A percentile compares a stretch with the other conserved stretches of the same genome.
phyloP scores from a whole-genome alignment of 768 basidiomycete species.

The Roridomyces roridus region DNA sequence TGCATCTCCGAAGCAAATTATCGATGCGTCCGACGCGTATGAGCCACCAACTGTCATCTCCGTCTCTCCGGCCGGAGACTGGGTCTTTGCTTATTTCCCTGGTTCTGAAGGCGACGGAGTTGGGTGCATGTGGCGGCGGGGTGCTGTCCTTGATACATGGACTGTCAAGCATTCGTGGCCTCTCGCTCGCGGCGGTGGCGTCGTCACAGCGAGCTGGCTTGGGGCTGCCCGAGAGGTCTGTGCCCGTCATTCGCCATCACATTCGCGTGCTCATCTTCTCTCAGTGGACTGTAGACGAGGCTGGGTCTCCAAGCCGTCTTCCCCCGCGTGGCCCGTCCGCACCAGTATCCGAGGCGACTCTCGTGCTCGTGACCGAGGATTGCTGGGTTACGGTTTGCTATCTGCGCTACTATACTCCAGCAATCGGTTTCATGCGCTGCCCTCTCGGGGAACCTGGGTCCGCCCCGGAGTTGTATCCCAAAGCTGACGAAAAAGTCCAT shows the following conservation, averaged over 20 bases:
- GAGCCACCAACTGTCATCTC: constrained; percentile 69
- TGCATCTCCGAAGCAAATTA: constrained; percentile 56
- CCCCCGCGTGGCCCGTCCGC: constrained; percentile 64
- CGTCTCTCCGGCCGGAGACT: constrained; percentile 61
- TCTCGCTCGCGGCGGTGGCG: constrained; percentile 56
- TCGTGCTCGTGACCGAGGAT: constrained; percentile 70
- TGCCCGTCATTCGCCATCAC: background rate
- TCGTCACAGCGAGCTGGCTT: constrained; percentile 70
- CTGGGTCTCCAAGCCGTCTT: constrained; percentile 58
- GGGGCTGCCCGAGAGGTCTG: constrained; percentile 64
- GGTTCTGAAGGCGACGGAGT: constrained; percentile 55
- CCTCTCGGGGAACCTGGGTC: constrained; percentile 50
- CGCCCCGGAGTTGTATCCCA: constrained; percentile 40
- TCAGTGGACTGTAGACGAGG: constrained; percentile 59
- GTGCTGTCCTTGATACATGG: constrained; percentile 68
- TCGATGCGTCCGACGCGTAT: constrained; percentile 53
- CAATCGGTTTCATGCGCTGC: constrained; percentile 54
- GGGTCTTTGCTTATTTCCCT: constrained; percentile 81
- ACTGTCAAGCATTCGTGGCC: constrained; percentile 60
- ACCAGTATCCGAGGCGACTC: constrained; percentile 57
- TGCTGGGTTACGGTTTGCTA: constrained; percentile 62
- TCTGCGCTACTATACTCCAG: constrained; percentile 49
- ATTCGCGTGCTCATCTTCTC: background rate
- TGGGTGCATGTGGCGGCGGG: constrained; percentile 71
- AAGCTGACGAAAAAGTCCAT: constrained; percentile 38